Conservation (phyloP, 2,329 filamentous ascomycete species). For the Nemania sp. region DNA sequence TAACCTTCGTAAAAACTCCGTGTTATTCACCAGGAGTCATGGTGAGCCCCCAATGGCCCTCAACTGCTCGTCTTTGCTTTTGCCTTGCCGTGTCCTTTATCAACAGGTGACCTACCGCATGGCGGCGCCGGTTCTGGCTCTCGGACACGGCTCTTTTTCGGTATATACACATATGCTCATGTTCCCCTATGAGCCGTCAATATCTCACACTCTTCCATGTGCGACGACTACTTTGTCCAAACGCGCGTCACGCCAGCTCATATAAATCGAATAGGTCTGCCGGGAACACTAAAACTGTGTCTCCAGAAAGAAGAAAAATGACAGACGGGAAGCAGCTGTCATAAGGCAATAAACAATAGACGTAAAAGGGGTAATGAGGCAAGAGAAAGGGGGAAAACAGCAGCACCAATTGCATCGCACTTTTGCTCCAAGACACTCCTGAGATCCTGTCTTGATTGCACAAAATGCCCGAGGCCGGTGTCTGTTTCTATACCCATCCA, state of each 20-base stretch:
- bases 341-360: constrained; percentile 33
- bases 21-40: constrained; percentile 24
- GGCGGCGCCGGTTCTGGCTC: not conserved
- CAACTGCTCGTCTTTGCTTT: constrained; percentile 20
- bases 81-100: no score
- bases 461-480: constrained; percentile 4
- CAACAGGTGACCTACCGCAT: no score
- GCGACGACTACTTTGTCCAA: constrained; percentile 15
- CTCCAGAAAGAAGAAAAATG: constrained; percentile 34
- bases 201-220: constrained; percentile 21
- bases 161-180: constrained; percentile 28
- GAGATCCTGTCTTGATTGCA: constrained; percentile 31
- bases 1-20: constrained; percentile 38
- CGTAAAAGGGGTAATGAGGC: constrained; percentile 37
- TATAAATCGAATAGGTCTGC: constrained; percentile 24
- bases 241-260: constrained; percentile 28
- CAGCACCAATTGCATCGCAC: constrained; percentile 28
- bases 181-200: constrained; percentile 17
- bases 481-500: constrained; percentile 36
- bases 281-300: constrained; percentile 33
- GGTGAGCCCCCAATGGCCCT: constrained; percentile 26
- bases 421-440: constrained; percentile 36
- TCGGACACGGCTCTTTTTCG: constrained; percentile 10
- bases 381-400: constrained; percentile 20
- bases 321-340: constrained; percentile 28